Conservation (phyloP, 1,284 basidiomycete species). For the Puccinia polysora region DNA sequence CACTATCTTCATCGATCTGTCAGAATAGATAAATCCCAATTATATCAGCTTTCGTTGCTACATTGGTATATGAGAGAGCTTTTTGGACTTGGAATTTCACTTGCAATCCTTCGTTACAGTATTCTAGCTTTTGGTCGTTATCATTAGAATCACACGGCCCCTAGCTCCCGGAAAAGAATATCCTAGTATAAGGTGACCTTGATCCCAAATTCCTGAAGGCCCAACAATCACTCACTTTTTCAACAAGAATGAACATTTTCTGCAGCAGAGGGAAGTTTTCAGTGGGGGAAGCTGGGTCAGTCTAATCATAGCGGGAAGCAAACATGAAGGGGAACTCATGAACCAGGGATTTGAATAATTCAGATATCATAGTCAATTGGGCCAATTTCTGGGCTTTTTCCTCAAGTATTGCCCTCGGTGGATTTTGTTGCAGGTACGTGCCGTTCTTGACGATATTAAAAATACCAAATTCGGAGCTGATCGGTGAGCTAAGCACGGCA, state of each 20-base stretch:
- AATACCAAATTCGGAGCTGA: conserved; percentile 6
- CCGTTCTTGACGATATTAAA: conserved; percentile 3
- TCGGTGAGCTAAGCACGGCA: conserved; percentile 4
- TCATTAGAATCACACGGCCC: too few species aligned
- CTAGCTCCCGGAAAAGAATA: too few species aligned
- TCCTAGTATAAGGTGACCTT: too few species aligned
- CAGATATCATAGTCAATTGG: conserved; percentile 20
- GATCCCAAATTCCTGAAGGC: too few species aligned
- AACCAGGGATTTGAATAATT: conserved; percentile 27
- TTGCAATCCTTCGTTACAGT: too few species aligned
- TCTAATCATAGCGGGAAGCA: neutral
- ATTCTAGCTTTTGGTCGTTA: too few species aligned
- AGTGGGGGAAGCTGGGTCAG: neutral
- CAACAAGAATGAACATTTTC: conserved; percentile 22
- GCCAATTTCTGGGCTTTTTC: neutral
- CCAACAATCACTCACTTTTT: conserved; percentile 10
- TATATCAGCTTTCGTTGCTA: neutral
- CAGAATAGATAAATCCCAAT: neutral
- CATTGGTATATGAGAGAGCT: neutral
- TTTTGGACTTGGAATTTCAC: neutral
- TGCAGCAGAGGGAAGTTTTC: neutral
- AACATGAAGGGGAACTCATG: neutral
- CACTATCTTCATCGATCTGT: conserved; percentile 28
- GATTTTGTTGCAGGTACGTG: conserved; percentile 1
- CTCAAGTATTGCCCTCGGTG: neutral